Percentiles rank a stretch among this genome's conserved stretches.
Conservation (phyloP, 331 rosid genomes). For the Phaseolus coccineus region DNA sequence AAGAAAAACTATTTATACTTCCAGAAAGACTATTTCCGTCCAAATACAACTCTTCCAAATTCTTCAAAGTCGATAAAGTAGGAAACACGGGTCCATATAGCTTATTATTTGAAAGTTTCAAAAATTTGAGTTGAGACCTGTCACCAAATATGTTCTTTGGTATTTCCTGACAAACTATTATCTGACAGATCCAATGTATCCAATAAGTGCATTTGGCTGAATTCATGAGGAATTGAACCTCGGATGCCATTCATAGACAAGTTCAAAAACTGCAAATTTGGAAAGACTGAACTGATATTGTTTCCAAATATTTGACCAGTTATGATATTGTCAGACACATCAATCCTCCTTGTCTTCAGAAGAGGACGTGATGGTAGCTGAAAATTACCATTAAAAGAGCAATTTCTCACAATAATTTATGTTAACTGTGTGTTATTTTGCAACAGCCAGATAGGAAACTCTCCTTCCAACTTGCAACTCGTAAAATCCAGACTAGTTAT, state of each 20-base stretch:
- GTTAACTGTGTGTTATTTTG: constrained; percentile 31
- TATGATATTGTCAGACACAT: constrained; percentile 41
- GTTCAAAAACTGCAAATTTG: background rate
- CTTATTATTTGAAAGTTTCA: no score
- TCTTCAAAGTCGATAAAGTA: no score
- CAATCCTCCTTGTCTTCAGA: accelerated
- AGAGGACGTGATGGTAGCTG: background rate
- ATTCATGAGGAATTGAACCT: constrained; percentile 32
- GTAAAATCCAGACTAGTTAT: background rate
- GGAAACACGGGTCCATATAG: background rate
- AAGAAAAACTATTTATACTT: background rate
- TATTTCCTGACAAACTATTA: no score
- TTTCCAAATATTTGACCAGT: background rate
- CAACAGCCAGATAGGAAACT: constrained; percentile 30
- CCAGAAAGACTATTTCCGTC: constrained; percentile 16
- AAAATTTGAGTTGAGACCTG: no score
- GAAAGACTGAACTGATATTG: constrained; percentile 11
- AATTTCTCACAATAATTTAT: background rate
- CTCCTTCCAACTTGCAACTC: constrained; percentile 2
- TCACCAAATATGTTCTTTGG: no score
- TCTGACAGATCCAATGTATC: background rate
- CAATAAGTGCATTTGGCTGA: constrained; percentile 2
- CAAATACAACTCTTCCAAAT: accelerated
- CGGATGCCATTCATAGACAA: constrained; percentile 23
- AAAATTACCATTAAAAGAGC: background rate